These are phyloP conservation scores for Starmerella lactis-condensi DNA, from an alignment of 805 yeast genomes.

Conservation along the genomic window DNA sequence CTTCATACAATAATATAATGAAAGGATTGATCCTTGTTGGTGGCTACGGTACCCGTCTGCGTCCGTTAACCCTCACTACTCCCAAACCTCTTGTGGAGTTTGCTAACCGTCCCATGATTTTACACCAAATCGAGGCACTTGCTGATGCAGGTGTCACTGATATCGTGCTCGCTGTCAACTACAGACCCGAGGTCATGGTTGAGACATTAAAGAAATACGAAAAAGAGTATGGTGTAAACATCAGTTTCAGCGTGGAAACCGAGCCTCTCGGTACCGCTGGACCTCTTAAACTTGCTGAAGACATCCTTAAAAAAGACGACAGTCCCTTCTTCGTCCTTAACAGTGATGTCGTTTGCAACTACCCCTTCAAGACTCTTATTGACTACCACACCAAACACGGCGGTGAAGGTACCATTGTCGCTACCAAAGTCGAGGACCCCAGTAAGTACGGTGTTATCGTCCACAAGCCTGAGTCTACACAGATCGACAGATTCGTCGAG, in stretches of 20 bases:
- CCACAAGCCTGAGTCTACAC: slow-evolving; percentile 83
- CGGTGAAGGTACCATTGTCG: slow-evolving; percentile 95
- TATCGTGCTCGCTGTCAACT: slow-evolving; percentile 94
- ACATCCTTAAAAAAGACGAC: slow-evolving; percentile 79
- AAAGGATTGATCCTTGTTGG: slow-evolving; percentile 96
- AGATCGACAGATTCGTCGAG: slow-evolving; percentile 96
- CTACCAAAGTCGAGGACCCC: slow-evolving; percentile 99
- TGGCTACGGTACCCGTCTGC: slow-evolving; percentile 99
- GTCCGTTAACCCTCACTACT: slow-evolving; percentile 87
- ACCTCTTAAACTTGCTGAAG: slow-evolving; percentile 92
- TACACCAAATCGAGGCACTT: slow-evolving; percentile 94
- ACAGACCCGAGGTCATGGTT: slow-evolving; percentile 99
- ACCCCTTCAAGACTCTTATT: slow-evolving; percentile 85
- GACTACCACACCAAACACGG: slow-evolving; percentile 90
- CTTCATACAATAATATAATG: slow-evolving; percentile 27
- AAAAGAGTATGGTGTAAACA: slow-evolving; percentile 78
- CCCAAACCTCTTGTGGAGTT: slow-evolving; percentile 97
- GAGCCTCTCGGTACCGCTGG: slow-evolving; percentile 99
- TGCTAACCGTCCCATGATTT: slow-evolving; percentile 97
- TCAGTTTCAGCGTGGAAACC: slow-evolving; percentile 95
- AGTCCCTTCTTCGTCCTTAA: slow-evolving; percentile 93
- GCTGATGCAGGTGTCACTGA: slow-evolving; percentile 98
- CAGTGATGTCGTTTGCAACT: slow-evolving; percentile 97
- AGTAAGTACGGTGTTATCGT: slow-evolving; percentile 99
- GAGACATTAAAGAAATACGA: slow-evolving; percentile 86